Base-by-base conservation (phyloP, 2,329 filamentous ascomycete species). In the Aspergillus sp. region DNA sequence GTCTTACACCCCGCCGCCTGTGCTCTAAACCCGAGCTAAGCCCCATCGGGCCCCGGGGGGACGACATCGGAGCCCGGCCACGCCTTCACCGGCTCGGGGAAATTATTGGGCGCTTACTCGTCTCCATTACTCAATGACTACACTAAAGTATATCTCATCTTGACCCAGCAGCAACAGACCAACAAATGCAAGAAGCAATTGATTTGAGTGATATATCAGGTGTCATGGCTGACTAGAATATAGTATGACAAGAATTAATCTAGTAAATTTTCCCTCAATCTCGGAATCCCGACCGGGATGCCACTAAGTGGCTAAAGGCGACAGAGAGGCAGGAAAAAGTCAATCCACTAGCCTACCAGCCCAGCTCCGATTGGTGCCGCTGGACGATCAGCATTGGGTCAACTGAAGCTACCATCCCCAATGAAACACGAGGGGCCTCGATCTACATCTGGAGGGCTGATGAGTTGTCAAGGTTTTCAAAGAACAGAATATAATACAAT, bases 61-160 rank as follows among this genome's bases (percentile, higher is more conserved):
- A 61, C 62, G 62, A 61, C 54, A 64, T 62, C 62, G 62, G 62
- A 64, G 62, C 57, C 44, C 17, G 27, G 27, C 30, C 38, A 13
- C 25, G 3, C 21, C 13, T 41, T 52, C 61, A 49, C 55, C 52
- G 61, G 59, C 44, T 50, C 51, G 32, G 52, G 38, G 39, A 49
- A 42, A 38, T 19, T 30, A 38, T 58, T 49, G 8, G 32, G 17
- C 23, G 32, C 27, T 48, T 41, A 23, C 39, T 55, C 39, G 53
- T 44, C 39, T 21, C n/a, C 32, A 55, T 55, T 55, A 55, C 30
- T 55, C 23, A 55, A 13, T 36, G 32, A 36, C 32, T 36, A 36
- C 30, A 32, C 10, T 11, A 27, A 8, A 27, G 25, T 27, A 27
- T 27, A 27, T 27, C 10, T 11, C 30, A 4, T 32, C 30, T 4